Percentiles rank a stretch among this genome's conserved stretches.
Evolutionary conservation across 768 basidiomycete species (phyloP).

Genomic region (Kwoniella pini): DNA sequence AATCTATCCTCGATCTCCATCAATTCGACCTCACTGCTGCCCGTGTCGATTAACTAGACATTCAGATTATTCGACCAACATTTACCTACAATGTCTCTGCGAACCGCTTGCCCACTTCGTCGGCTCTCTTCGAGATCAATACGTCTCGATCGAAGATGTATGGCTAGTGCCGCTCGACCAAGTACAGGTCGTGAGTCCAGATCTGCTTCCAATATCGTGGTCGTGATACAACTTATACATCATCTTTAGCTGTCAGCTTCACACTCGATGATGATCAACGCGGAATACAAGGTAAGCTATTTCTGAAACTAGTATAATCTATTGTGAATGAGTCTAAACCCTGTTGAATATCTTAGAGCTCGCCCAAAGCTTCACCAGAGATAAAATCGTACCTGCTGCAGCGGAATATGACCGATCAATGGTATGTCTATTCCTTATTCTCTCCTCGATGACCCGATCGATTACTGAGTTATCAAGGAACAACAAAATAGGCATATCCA

Average conservation of each 20-base stretch:
- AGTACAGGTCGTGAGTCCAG: conserved; percentile 16
- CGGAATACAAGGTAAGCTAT: conserved; percentile 47
- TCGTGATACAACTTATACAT: background rate
- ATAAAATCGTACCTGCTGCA: conserved; percentile 53
- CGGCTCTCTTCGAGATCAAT: background rate
- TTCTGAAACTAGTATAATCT: background rate
- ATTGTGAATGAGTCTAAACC: background rate
- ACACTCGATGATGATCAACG: conserved; percentile 54
- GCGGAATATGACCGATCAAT: conserved; percentile 55
- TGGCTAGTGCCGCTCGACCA: conserved; percentile 7
- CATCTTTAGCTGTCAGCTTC: conserved; percentile 41
- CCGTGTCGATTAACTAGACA: too few relatives aligned
- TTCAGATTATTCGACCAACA: too few relatives aligned
- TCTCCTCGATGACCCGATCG: too few relatives aligned
- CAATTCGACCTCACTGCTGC: too few relatives aligned
- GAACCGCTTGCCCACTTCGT: background rate
- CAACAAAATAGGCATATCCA: conserved; percentile 55
- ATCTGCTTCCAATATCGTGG: too few relatives aligned
- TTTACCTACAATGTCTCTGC: conserved; percentile 3
- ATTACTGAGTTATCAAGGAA: background rate
- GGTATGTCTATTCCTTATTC: conserved; percentile 27
- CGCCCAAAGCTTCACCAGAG: conserved; percentile 43
- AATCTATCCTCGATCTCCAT: too few relatives aligned
- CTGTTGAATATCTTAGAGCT: conserved; percentile 32
- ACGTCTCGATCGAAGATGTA: background rate